Evolutionary conservation across 345 rosid species (phyloP).

Genomic region (Hibiscus tridactylites): DNA sequence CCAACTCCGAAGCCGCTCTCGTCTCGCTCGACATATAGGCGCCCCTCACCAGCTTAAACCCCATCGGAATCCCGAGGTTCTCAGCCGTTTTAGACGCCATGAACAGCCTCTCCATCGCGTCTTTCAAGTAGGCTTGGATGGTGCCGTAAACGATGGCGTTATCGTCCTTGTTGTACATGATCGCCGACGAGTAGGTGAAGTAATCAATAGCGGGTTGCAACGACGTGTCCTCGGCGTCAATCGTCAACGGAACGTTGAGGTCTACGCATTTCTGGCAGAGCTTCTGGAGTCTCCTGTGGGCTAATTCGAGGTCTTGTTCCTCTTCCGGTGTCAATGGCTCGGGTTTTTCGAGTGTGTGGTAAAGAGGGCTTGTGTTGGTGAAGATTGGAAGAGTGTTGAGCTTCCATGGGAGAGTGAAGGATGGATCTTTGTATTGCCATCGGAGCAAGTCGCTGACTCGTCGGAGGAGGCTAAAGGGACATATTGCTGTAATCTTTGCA

Average conservation of each 20-base stretch:
- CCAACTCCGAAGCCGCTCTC: conserved; percentile 46
- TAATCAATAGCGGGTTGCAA: conserved; percentile 85
- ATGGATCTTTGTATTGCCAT: conserved; percentile 63
- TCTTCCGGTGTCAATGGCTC: conserved; percentile 54
- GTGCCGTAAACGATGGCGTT: conserved; percentile 57
- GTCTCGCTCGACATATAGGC: conserved; percentile 79
- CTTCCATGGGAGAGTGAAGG: conserved; percentile 73
- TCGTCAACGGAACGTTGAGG: conserved; percentile 39
- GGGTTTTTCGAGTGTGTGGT: conserved; percentile 27
- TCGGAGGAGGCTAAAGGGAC: conserved; percentile 45
- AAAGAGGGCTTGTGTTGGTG: conserved; percentile 39
- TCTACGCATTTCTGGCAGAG: conserved; percentile 50
- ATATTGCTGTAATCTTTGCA: conserved; percentile 27
- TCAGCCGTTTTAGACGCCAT: conserved; percentile 45
- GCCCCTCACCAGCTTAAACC: conserved; percentile 82
- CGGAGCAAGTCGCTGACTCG: conserved; percentile 72
- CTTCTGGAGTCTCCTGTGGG: conserved; percentile 36
- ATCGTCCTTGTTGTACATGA: conserved; percentile 35
- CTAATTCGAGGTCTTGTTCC: conserved; percentile 47
- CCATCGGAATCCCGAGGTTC: conserved; percentile 54
- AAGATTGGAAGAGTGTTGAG: conserved; percentile 49
- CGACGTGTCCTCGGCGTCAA: conserved; percentile 76
- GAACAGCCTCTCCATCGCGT: conserved; percentile 56
- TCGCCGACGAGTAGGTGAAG: conserved; percentile 55
- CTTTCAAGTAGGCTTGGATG: conserved; percentile 75